These are phyloP conservation scores for Luzula sylvatica DNA, from an alignment of 176 grass and related monocot species.

Conservation along the genomic window DNA sequence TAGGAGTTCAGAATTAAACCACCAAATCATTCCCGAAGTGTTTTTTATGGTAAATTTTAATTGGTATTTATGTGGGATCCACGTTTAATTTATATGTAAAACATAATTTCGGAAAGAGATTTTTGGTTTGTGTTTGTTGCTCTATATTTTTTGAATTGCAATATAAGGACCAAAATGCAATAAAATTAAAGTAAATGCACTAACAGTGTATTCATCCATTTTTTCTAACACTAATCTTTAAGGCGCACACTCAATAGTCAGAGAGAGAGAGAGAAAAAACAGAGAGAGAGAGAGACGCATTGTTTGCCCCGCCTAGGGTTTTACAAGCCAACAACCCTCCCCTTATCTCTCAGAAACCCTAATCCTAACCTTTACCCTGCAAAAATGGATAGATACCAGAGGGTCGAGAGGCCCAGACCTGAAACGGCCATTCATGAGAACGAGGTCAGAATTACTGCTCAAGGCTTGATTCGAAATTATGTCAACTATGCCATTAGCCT, in stretches of 20 bases:
- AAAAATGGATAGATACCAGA: conserved; percentile 83
- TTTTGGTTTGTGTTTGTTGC: too few relatives aligned
- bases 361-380: conserved; percentile 11
- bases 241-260: neutral
- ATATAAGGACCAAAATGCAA: too few relatives aligned
- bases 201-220: too few relatives aligned
- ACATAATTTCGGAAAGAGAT: too few relatives aligned
- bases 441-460: conserved; percentile 75
- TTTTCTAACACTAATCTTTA: too few relatives aligned
- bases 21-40: too few relatives aligned
- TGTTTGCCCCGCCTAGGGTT: conserved; percentile 63
- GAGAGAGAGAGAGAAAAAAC: conserved; percentile 6
- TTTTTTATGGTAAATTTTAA: too few relatives aligned
- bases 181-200: too few relatives aligned
- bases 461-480: conserved; percentile 37
- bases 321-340: conserved; percentile 27
- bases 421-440: conserved; percentile 86
- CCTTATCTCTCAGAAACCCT: conserved; percentile 17
- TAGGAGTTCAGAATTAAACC: too few relatives aligned
- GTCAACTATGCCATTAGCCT: conserved; percentile 35
- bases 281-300: neutral
- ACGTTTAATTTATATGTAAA: too few relatives aligned
- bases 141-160: too few relatives aligned
- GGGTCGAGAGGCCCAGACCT: conserved; percentile 74
- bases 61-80: too few relatives aligned